Evolutionary conservation across 2,329 filamentous ascomycete species (phyloP), one percentile per base, ranked within the genome.

Genomic region (Neoarthrinium moseri): DNA sequence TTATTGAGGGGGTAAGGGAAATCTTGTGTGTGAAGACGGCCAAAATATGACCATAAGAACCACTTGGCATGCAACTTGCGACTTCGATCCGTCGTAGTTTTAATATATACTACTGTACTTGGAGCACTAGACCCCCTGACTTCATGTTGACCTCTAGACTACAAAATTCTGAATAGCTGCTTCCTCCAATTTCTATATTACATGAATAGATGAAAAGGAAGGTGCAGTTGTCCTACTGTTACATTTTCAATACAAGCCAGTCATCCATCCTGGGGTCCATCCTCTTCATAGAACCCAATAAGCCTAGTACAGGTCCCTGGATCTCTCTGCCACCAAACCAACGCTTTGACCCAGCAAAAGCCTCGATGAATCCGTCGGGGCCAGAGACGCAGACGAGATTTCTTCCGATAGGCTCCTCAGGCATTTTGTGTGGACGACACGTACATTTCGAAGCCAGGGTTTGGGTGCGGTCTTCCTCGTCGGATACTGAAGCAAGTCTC

Each of bases 361-460:
- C 79, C 34, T 80, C 78, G 30, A 97, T 78, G 67, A 97, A 97
- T 1, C 94, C 92, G 44, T 95, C 89, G 0, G 94, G 92, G 0
- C 94, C 94, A 1, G 91, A 95, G 2, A 97, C 80, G 46, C 96
- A 74, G n/a, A 96, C 72, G 17, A 96, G 63, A 49, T 83, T 84
- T 51, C 1, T 67, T 57, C 10, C 57, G 56, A 5, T 56, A 57
- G 10, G 52, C 37, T 1, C 43, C 46, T 8, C 52, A 1, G 30
- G 41, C 21, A 36, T 35, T 37, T 2, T 51, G 51, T 46, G 51
- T 63, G 62, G 21, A 48, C 48, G 35, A 51, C 66, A 60, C 6
- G 51, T 43, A 38, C 59, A 64, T 5, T 49, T 43, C 36, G 29
- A 15, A 7, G 23, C 27, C 42, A 33, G 10, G 46, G 22, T 3